These are phyloP conservation scores for Termitomyces sp. DNA, from an alignment of 768 basidiomycete species.

Conservation along the genomic window DNA sequence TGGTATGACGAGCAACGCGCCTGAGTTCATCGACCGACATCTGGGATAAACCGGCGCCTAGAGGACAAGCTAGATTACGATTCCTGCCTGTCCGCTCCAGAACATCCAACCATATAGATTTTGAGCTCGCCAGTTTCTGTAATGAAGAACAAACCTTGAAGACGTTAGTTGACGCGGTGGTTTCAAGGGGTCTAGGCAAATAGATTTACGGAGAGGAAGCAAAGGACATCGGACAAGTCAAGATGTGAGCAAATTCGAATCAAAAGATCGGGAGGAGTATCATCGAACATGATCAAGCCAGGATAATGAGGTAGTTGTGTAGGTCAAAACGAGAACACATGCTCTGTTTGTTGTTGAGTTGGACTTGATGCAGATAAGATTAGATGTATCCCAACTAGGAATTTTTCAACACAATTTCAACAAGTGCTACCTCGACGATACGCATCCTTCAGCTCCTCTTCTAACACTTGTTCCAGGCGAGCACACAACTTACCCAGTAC, in stretches of 20 bases:
- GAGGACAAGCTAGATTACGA: not conserved
- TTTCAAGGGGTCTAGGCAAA: not conserved
- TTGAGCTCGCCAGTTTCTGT: slow-evolving; percentile 5
- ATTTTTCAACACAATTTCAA: too few species aligned
- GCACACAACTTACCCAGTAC: slow-evolving; percentile 30
- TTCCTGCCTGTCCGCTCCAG: not conserved
- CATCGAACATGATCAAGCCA: not conserved
- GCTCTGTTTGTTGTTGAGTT: not conserved
- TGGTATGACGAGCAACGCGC: not conserved
- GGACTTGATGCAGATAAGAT: not conserved
- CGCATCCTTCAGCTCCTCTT: slow-evolving; percentile 7
- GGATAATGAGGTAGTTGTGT: too few species aligned
- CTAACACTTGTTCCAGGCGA: slow-evolving; percentile 30
- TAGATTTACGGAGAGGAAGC: slow-evolving; percentile 7
- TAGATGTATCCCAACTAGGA: too few species aligned
- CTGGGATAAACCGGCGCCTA: not conserved
- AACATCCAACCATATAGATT: slow-evolving; percentile 1
- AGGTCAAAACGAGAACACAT: not conserved
- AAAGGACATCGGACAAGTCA: slow-evolving; percentile 9
- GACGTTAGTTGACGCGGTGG: not conserved
- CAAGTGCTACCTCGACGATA: not conserved
- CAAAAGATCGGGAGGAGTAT: slow-evolving; percentile 7
- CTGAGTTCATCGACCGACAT: not conserved
- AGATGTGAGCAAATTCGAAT: slow-evolving; percentile 5
- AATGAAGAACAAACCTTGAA: slow-evolving; percentile 13